Base-by-base conservation (phyloP, 2,329 filamentous ascomycete species). In the Aspergillus sclerotialis region DNA sequence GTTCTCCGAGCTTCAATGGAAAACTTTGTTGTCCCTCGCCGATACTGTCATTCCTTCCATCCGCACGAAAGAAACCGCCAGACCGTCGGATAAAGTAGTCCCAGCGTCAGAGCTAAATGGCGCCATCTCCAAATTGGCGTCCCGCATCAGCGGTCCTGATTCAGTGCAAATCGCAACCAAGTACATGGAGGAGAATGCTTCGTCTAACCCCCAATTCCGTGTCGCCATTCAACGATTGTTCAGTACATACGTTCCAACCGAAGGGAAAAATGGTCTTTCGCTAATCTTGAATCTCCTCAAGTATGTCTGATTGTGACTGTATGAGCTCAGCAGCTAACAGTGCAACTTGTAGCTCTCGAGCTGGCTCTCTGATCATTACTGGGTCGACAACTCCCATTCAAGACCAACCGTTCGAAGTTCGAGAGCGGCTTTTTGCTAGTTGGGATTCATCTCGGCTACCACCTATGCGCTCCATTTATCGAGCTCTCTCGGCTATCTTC, bases 11-110 rank as follows among this genome's bases (percentile, higher is more conserved):
- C 52, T 62, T 2, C 77, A 81, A 65, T 80, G 76, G 76, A 64
- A 60, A 18, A 76, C 72, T 1, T 58, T 81, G 3, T 60, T 75
- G 30, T 69, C 76, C 15, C 66, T 81, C 18, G 64, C 70, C 7
- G 76, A 80, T 41, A 67, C 75, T 1, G 58, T 79, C 31, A 61
- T 80, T 13, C 75, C 76, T 1, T 64, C 71, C 2, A 61, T 79
- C 38, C 63, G 60, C 24, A 61, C 65, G 3, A 55, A 58, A 1
- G 53, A 55, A 3, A 53, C 50, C 0, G 54, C 58, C 6, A 56
- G 57, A 29, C 51, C 55, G 7, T 41, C 42, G 1, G 56, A 65
- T 21, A 61, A 69, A 24, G 54, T 57, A 2, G 48, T 67, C 4
- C 45, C 60, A 4, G 53, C 64, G 23, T 55, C 55, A 8, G 60